A percentile compares a stretch with the other conserved stretches of the same genome.
Evolutionary conservation across 306 rosid genomes (phyloP).

Genomic region (Begonia masoniana): DNA sequence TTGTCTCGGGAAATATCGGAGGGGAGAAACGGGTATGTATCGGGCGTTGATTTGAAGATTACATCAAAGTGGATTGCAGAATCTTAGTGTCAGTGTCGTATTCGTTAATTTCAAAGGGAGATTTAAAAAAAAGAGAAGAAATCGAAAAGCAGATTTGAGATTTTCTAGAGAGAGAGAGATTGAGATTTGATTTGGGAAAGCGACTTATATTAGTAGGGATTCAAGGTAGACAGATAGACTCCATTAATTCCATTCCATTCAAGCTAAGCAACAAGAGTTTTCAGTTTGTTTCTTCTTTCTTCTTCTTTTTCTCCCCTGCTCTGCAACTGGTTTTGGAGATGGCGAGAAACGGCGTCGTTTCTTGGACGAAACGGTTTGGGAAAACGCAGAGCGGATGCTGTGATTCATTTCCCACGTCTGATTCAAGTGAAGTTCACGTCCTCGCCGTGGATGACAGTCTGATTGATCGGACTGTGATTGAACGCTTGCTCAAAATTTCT

Average conservation of each 20-base stretch:
- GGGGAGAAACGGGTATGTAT: not conserved
- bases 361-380: constrained; percentile 30
- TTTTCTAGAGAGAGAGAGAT: constrained; percentile 40
- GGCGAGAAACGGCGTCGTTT: constrained; percentile 42
- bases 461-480: constrained; percentile 85
- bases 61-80: constrained; percentile 1
- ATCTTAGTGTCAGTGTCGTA: constrained; percentile 1
- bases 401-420: constrained; percentile 13
- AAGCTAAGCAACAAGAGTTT: too few species aligned
- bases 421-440: constrained; percentile 60
- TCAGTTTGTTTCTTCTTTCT: not conserved
- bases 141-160: constrained; percentile 13
- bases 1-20: not conserved
- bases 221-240: too few species aligned
- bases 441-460: constrained; percentile 95
- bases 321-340: constrained; percentile 5
- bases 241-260: too few species aligned
- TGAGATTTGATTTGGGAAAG: constrained; percentile 59
- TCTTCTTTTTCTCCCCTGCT: not conserved
- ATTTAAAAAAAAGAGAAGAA: not conserved
- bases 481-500: constrained; percentile 60
- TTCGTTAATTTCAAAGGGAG: not conserved
- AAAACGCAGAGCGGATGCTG: constrained; percentile 14
- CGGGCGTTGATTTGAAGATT: constrained; percentile 1
- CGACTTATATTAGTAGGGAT: constrained; percentile 15